Conservation (phyloP, 2,329 filamentous ascomycete species). For the Xylaria digitata region DNA sequence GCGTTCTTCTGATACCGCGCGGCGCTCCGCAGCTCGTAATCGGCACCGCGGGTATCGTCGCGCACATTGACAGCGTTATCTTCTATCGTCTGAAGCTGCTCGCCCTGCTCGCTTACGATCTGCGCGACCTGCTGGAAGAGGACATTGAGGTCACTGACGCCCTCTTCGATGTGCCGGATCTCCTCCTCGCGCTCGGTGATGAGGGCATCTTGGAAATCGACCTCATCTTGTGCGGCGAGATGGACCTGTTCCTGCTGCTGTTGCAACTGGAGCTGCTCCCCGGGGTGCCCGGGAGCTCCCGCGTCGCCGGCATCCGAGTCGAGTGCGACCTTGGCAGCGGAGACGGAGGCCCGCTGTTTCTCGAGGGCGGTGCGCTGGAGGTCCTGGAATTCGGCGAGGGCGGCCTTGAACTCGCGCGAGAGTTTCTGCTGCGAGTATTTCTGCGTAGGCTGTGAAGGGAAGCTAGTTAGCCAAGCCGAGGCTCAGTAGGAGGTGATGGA, state of each 20-base stretch:
- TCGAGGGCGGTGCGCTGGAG: slow-evolving; percentile 92
- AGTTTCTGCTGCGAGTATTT: slow-evolving; percentile 97
- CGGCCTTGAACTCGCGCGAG: slow-evolving; percentile 89
- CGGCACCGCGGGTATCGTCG: slow-evolving; percentile 84
- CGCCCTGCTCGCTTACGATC: slow-evolving; percentile 94
- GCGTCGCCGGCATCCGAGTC: slow-evolving; percentile 62
- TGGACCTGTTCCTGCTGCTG: slow-evolving; percentile 73
- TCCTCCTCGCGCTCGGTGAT: slow-evolving; percentile 97
- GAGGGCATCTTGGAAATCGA: slow-evolving; percentile 95
- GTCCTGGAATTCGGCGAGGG: slow-evolving; percentile 88
- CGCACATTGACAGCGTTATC: slow-evolving; percentile 88
- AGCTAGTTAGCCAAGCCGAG: slow-evolving; percentile 26
- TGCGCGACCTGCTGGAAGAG: slow-evolving; percentile 98
- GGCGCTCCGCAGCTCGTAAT: slow-evolving; percentile 85
- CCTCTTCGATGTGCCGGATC: slow-evolving; percentile 97
- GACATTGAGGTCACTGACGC: slow-evolving; percentile 94
- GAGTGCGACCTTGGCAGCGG: slow-evolving; percentile 82
- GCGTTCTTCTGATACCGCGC: slow-evolving; percentile 95
- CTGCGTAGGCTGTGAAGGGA: slow-evolving; percentile 77
- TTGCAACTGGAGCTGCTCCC: slow-evolving; percentile 61
- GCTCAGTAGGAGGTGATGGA: neutral
- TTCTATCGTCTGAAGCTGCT: slow-evolving; percentile 85
- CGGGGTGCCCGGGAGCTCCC: slow-evolving; percentile 43
- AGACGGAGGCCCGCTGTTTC: slow-evolving; percentile 88
- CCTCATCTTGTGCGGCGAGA: slow-evolving; percentile 90